These are phyloP conservation scores for Cylindrotheca fusiformis DNA, from an alignment of 108 stramenopile genomes.

Conservation along the genomic window DNA sequence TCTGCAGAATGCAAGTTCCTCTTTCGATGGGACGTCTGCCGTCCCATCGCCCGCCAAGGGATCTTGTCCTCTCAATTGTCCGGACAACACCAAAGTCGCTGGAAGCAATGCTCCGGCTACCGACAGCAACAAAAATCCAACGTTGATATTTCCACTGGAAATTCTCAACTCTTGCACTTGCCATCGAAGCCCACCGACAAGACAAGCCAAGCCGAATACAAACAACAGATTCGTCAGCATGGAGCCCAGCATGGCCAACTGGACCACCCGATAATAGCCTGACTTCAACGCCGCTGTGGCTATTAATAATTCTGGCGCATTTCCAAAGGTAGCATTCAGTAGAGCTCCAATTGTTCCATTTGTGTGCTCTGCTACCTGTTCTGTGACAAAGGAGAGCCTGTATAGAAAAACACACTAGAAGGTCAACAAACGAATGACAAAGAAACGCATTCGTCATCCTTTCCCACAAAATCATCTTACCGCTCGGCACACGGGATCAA, in stretches of 20 bases:
- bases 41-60: conserved; percentile 2
- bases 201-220: conserved; percentile 85
- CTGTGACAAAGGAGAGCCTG: conserved; percentile 86
- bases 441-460: not conserved
- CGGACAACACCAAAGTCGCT: conserved; percentile 64
- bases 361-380: conserved; percentile 91
- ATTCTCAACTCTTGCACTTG: conserved; percentile 84
- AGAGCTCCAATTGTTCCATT: conserved; percentile 92
- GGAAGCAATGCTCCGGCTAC: conserved; percentile 75
- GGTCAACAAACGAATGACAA: conserved; percentile 1
- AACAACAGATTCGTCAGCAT: conserved; percentile 88
- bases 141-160: conserved; percentile 67
- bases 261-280: conserved; percentile 87
- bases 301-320: conserved; percentile 90
- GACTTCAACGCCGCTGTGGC: conserved; percentile 80
- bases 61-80: conserved; percentile 41
- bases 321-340: conserved; percentile 93
- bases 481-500: conserved; percentile 85
- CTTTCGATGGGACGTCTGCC: conserved; percentile 34
- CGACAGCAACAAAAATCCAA: conserved; percentile 74
- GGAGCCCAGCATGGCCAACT: conserved; percentile 86
- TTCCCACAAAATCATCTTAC: conserved; percentile 17
- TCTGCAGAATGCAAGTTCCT: conserved; percentile 69
- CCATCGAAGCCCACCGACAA: conserved; percentile 84
- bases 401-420: conserved; percentile 12